A percentile compares a stretch with the other conserved stretches of the same genome.
Evolutionary conservation across 208 protist species (phyloP).

Genomic region (Leishmania tarentolae): DNA sequence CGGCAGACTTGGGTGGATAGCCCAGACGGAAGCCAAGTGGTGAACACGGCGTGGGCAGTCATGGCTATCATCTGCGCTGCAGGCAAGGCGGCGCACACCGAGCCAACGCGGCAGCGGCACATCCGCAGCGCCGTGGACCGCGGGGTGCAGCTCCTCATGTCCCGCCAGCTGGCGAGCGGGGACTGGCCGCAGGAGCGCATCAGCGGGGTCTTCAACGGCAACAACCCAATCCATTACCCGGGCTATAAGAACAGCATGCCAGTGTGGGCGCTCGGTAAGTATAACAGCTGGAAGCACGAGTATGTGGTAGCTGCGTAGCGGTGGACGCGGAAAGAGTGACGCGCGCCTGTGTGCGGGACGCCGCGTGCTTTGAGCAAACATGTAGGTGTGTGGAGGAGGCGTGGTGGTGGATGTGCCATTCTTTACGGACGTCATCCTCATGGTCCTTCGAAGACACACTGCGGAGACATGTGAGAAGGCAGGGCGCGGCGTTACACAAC

Average conservation of each 20-base stretch:
- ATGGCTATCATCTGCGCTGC: constrained; percentile 92
- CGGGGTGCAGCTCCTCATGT: constrained; percentile 87
- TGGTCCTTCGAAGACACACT: neutral
- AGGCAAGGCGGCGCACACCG: constrained; percentile 28
- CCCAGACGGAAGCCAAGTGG: constrained; percentile 91
- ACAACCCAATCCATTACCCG: constrained; percentile 97
- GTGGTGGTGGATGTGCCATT: too few species aligned
- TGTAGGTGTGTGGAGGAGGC: neutral
- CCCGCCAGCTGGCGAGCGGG: constrained; percentile 79
- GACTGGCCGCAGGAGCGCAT: constrained; percentile 95
- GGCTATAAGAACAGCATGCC: constrained; percentile 97
- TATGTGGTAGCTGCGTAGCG: constrained; percentile 32
- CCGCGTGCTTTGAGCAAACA: too few species aligned
- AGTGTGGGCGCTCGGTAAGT: constrained; percentile 96
- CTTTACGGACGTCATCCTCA: neutral
- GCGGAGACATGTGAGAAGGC: neutral
- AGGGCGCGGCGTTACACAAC: neutral
- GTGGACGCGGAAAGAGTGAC: neutral
- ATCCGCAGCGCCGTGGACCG: constrained; percentile 73
- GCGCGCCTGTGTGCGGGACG: neutral
- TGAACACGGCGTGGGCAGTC: constrained; percentile 97
- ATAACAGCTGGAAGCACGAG: constrained; percentile 69
- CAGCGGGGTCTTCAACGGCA: constrained; percentile 98
- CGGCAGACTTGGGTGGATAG: constrained; percentile 87
- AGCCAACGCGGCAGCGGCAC: constrained; percentile 17